Evolutionary conservation across 768 basidiomycete genomes (phyloP).

Genomic region (Mrakia hoshinonis): DNA sequence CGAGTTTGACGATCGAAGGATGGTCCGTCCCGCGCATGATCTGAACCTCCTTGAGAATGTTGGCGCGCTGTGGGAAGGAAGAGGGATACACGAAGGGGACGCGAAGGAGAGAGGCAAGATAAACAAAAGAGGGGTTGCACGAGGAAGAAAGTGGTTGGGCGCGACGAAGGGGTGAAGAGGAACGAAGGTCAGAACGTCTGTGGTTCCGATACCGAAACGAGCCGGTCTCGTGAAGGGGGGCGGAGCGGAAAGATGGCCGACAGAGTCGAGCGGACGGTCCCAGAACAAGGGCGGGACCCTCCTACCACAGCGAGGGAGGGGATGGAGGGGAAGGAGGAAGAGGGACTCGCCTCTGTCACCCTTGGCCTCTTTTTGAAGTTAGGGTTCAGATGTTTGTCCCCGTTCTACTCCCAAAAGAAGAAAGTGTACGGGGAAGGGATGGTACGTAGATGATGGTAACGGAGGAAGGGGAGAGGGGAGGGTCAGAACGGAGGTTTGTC

Average conservation of each 20-base stretch:
- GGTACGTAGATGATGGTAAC: conserved; percentile 31
- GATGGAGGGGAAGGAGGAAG: conserved; percentile 5
- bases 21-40: conserved; percentile 95
- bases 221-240: neutral
- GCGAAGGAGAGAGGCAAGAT: conserved; percentile 1
- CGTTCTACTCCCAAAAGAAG: conserved; percentile 51
- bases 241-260: neutral
- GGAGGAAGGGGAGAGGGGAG: conserved; percentile 24
- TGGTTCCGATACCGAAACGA: neutral
- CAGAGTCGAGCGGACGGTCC: neutral
- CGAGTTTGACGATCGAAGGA: conserved; percentile 82
- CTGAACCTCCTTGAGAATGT: conserved; percentile 98
- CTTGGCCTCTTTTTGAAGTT: conserved; percentile 96
- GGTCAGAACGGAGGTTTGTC: conserved; percentile 9
- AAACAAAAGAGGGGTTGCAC: conserved; percentile 25
- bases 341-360: conserved; percentile 80
- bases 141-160: neutral
- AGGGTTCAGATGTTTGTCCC: conserved; percentile 84
- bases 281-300: too few species aligned
- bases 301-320: conserved; percentile 29
- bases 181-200: conserved; percentile 27
- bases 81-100: neutral
- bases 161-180: conserved; percentile 3
- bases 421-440: conserved; percentile 33
- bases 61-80: conserved; percentile 62